These are phyloP conservation scores for Quercus berberidifolia DNA, from an alignment of 306 rosid species.

Conservation along the genomic window DNA sequence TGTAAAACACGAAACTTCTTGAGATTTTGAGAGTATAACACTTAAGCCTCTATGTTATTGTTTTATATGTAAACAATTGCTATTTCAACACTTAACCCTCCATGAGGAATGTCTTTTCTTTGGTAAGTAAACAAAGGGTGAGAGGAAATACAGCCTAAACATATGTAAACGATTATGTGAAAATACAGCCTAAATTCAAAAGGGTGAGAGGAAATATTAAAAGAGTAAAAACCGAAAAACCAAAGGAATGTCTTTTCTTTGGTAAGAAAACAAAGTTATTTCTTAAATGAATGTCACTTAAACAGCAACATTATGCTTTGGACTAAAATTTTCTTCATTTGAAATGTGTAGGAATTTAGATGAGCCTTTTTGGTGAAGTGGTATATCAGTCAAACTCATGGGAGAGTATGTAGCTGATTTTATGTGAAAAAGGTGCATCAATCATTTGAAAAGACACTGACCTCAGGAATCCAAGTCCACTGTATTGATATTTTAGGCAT, in stretches of 20 bases:
- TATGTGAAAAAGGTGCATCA: background rate
- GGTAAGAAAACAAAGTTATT: background rate
- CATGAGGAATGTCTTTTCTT: too few species aligned
- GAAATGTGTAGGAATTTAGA: background rate
- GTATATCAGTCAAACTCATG: background rate
- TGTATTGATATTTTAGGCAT: conserved; percentile 4
- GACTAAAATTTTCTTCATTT: background rate
- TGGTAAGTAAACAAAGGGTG: too few species aligned
- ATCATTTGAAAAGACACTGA: conserved; percentile 40
- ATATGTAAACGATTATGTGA: too few species aligned
- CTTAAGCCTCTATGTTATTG: too few species aligned
- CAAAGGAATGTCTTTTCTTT: background rate
- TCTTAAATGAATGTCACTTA: background rate
- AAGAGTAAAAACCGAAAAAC: background rate
- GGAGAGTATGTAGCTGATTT: background rate
- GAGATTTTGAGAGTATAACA: too few species aligned
- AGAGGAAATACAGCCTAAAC: too few species aligned
- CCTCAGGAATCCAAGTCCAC: background rate
- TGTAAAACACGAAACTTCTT: too few species aligned
- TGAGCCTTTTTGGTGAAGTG: background rate
- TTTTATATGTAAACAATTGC: too few species aligned
- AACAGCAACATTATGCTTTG: background rate
- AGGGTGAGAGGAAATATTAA: background rate
- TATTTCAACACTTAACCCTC: too few species aligned
- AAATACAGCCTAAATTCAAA: background rate